These are phyloP conservation scores for Neopestalotiopsis clavispora DNA, from an alignment of 2,329 filamentous ascomycete genomes.

Conservation along the genomic window DNA sequence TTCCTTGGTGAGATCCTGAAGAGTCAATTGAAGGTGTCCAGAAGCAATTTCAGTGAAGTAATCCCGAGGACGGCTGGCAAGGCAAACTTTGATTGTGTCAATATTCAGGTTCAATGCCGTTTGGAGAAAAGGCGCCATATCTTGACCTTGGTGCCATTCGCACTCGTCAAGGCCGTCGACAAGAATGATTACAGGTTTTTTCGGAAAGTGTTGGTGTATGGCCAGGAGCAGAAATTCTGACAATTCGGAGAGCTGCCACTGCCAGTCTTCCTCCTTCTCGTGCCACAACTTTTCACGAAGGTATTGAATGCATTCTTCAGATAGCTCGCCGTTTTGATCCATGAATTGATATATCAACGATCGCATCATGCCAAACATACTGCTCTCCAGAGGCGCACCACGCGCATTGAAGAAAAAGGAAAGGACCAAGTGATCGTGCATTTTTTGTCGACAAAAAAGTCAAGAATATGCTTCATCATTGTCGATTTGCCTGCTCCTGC, in stretches of 20 bases:
- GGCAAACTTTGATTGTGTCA: background rate
- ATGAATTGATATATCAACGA: too few species aligned
- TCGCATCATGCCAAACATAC: background rate
- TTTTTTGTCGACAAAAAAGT: background rate
- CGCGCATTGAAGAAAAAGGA: background rate
- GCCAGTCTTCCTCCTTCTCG: background rate
- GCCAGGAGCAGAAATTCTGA: background rate
- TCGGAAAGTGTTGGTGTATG: too few species aligned
- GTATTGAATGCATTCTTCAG: background rate
- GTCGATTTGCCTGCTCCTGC: background rate
- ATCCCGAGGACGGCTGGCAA: background rate
- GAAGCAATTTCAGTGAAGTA: too few species aligned
- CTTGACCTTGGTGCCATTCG: background rate
- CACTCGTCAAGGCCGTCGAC: background rate
- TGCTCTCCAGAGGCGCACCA: background rate
- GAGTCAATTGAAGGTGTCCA: too few species aligned
- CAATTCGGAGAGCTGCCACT: background rate
- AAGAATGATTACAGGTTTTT: background rate
- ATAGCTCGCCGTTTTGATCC: background rate
- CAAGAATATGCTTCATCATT: background rate
- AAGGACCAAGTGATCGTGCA: background rate
- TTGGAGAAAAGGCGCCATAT: background rate
- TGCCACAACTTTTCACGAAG: background rate
- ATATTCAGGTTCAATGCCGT: background rate
- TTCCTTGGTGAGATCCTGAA: background rate